Conservation (phyloP, 2,329 filamentous ascomycete species). For the Microdochium trichocladiopsis region DNA sequence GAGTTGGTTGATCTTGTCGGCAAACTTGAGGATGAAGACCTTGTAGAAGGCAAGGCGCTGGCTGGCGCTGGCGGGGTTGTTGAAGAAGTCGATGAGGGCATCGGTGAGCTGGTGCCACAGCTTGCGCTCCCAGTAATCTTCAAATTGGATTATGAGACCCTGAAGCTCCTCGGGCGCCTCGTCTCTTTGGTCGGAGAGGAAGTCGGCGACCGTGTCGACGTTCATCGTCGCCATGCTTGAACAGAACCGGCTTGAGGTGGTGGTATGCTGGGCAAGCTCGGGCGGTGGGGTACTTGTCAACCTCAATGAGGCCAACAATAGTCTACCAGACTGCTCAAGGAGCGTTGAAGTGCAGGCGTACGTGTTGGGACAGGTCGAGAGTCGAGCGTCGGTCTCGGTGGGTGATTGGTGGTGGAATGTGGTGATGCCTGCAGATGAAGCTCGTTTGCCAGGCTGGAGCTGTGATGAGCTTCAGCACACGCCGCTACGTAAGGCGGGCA, state of each 20-base stretch:
- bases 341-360: too few species aligned
- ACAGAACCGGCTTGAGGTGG: not conserved
- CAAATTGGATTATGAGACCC: constrained; percentile 81
- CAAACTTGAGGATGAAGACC: constrained; percentile 90
- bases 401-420: constrained; percentile 1
- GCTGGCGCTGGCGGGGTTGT: constrained; percentile 67
- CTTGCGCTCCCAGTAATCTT: constrained; percentile 97
- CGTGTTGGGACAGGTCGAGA: too few species aligned
- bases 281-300: too few species aligned
- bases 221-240: constrained; percentile 52
- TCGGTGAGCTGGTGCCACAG: constrained; percentile 99
- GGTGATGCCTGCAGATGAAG: not conserved
- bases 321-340: too few species aligned
- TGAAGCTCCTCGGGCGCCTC: constrained; percentile 82
- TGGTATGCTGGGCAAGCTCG: too few species aligned
- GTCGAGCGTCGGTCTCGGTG: not conserved
- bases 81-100: constrained; percentile 81
- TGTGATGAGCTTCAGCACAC: not conserved
- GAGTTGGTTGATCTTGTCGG: constrained; percentile 97
- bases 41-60: constrained; percentile 90
- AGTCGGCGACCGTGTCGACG: constrained; percentile 81
- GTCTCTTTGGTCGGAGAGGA: constrained; percentile 86
- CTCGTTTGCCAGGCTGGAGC: not conserved
- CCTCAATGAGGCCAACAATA: too few species aligned
- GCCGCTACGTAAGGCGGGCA: not conserved